Evolutionary conservation across 495 filamentous ascomycete genomes (phyloP), one percentile per base, ranked within the genome.

Genomic region (Daldinia childiae): DNA sequence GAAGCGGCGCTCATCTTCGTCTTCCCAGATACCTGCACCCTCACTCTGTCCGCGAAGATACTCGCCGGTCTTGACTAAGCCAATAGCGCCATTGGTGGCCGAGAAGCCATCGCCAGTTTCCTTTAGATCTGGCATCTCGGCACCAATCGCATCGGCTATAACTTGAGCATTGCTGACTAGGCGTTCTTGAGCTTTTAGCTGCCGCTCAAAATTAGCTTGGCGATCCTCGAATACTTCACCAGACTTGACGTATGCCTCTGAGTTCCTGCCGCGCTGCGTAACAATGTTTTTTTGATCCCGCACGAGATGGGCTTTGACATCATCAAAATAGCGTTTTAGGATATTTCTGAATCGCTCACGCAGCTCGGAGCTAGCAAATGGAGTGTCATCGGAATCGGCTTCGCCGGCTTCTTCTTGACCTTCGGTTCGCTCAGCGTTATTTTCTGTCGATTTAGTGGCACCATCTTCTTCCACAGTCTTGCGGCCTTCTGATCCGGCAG

Each of bases 151-250:
- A 79, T 98, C 95, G 58, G 93, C 93, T 71, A 99, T 84, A 27
- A 92, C 86, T 77, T 99, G 95, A 0, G 95, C 95, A 78, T 97
- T 98, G 24, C 92, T 81, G 51, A 97, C 86, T 5, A 98, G 87
- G 66, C 93, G 94, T 76, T 99, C 95, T 70, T 98, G 91, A 4
- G 91, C 87, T 80, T 97, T 98, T 8, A 93, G 81, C 77, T 93
- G 89, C 79, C 93, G 97, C 77, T 99, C 95, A 68, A 95, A 97
- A 73, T 93, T 98, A 30, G 93, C 87, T 76, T 99, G 95, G 17
- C 95, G 92, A 75, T 99, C 95, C 77, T 99, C 95, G 70, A 99
- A 99, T 48, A 99, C 94, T 75, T 99, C 95, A 14, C 95, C 95
- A 45, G 96, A 98, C 76, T 97, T 97, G 71, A 99, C 93, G 76